A percentile compares a stretch with the other conserved stretches of the same genome.
Evolutionary conservation across 257 asterid species (phyloP).

Genomic region (Primulina eburnea): DNA sequence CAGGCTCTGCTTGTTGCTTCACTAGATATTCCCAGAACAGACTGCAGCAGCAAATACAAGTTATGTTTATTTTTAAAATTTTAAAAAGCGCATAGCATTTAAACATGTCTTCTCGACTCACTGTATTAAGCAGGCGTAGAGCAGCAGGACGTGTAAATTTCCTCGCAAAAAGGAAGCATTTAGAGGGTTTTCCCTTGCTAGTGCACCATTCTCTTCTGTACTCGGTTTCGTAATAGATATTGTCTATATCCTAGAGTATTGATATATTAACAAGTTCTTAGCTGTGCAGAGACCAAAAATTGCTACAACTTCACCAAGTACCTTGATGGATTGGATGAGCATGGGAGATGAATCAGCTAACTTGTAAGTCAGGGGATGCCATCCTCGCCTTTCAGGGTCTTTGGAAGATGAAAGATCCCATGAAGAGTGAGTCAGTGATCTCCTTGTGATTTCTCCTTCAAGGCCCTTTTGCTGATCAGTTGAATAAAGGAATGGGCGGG

Average conservation of each 20-base stretch:
- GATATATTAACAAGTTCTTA: neutral
- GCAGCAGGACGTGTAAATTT: conserved; percentile 93
- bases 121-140: conserved; percentile 76
- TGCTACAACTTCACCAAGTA: conserved; percentile 13
- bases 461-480: conserved; percentile 64
- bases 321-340: conserved; percentile 89
- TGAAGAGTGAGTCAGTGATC: conserved; percentile 85
- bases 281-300: neutral
- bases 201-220: conserved; percentile 97
- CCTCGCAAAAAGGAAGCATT: conserved; percentile 90
- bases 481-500: neutral
- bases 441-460: conserved; percentile 70
- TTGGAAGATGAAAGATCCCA: conserved; percentile 78
- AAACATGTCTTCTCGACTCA: conserved; percentile 23
- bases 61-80: neutral
- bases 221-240: conserved; percentile 83
- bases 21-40: conserved; percentile 52
- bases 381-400: conserved; percentile 73
- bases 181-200: conserved; percentile 84
- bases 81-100: neutral
- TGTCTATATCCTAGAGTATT: conserved; percentile 61
- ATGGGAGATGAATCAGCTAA: conserved; percentile 72
- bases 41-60: conserved; percentile 44
- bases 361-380: conserved; percentile 98
- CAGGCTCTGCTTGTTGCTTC: conserved; percentile 29